Evolutionary conservation across 2,329 filamentous ascomycete species (phyloP).

Genomic region (Xylaria sp.): DNA sequence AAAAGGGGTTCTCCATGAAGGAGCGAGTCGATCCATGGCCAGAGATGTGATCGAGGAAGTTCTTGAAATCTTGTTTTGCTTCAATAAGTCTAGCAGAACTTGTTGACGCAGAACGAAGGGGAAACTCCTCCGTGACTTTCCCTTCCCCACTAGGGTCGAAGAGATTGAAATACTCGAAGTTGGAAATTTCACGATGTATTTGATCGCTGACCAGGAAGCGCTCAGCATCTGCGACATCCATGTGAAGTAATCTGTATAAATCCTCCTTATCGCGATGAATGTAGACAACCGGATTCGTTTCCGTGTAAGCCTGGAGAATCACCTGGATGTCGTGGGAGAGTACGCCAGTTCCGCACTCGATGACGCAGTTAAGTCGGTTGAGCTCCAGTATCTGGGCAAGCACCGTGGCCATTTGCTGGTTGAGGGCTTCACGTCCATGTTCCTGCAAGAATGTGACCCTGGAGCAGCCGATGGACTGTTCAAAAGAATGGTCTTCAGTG

Average conservation of each 20-base stretch:
- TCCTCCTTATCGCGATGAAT: conserved; percentile 67
- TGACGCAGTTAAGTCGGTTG: conserved; percentile 64
- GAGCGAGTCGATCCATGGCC: conserved; percentile 54
- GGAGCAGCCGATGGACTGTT: conserved; percentile 63
- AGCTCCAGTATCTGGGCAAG: conserved; percentile 62
- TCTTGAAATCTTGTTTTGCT: conserved; percentile 62
- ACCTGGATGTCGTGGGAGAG: conserved; percentile 62
- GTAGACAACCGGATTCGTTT: conserved; percentile 70
- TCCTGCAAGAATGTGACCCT: conserved; percentile 62
- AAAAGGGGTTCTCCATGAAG: conserved; percentile 62
- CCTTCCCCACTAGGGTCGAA: conserved; percentile 48
- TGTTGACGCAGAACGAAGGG: conserved; percentile 47
- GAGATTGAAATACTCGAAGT: conserved; percentile 73
- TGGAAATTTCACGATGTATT: conserved; percentile 65
- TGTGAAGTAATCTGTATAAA: conserved; percentile 60
- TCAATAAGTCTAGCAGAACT: conserved; percentile 62
- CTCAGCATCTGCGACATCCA: conserved; percentile 50
- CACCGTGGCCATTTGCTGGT: conserved; percentile 62
- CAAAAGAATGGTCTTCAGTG: conserved; percentile 69
- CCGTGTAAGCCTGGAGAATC: conserved; percentile 61
- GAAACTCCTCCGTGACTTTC: conserved; percentile 34
- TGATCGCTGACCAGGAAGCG: conserved; percentile 59
- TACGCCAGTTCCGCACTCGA: conserved; percentile 69
- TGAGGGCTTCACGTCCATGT: conserved; percentile 64
- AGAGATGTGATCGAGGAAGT: conserved; percentile 60